A percentile compares a stretch with the other conserved stretches of the same genome.
phyloP scores from a whole-genome alignment of 2,329 filamentous ascomycete genomes.

The Botrytis aclada region DNA sequence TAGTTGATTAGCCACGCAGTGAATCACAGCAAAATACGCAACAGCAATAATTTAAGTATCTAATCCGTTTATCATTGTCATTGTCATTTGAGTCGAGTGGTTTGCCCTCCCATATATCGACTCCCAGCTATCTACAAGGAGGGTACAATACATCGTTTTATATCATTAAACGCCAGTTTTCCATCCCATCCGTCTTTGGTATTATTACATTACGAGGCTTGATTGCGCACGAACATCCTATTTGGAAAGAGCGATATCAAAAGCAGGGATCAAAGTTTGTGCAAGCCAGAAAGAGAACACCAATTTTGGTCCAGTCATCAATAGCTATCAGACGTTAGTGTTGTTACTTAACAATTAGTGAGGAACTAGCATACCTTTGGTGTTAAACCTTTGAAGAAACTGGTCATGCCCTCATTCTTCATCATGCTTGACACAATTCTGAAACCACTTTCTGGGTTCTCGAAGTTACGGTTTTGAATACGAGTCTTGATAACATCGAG shows the following conservation, averaged over 20 bases:
- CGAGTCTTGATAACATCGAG: constrained; percentile 97
- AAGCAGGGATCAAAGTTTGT: constrained; percentile 94
- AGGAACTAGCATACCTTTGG: constrained; percentile 63
- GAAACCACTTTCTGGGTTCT: constrained; percentile 93
- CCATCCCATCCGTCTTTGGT: constrained; percentile 21
- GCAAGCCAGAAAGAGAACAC: constrained; percentile 99
- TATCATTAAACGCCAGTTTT: constrained; percentile 17
- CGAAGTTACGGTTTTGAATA: constrained; percentile 98
- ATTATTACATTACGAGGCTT: constrained; percentile 18
- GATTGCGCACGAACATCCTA: constrained; percentile 17
- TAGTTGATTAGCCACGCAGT: neutral
- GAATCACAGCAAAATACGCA: neutral
- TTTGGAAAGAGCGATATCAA: constrained; percentile 55
- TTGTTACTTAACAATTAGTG: neutral
- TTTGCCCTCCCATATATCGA: constrained; percentile 11
- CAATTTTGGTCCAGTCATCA: constrained; percentile 98
- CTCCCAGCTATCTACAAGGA: constrained; percentile 26
- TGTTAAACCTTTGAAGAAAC: constrained; percentile 97
- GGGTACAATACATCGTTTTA: constrained; percentile 23
- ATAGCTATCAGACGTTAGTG: constrained; percentile 53
- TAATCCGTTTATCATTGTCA: neutral
- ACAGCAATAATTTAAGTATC: neutral
- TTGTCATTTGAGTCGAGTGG: constrained; percentile 27
- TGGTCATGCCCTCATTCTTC: constrained; percentile 76
- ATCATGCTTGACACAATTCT: constrained; percentile 90